Evolutionary conservation across 148 eudicot species (phyloP), one percentile per base, ranked within the genome.

Genomic region (Vaccinium corymbosum): DNA sequence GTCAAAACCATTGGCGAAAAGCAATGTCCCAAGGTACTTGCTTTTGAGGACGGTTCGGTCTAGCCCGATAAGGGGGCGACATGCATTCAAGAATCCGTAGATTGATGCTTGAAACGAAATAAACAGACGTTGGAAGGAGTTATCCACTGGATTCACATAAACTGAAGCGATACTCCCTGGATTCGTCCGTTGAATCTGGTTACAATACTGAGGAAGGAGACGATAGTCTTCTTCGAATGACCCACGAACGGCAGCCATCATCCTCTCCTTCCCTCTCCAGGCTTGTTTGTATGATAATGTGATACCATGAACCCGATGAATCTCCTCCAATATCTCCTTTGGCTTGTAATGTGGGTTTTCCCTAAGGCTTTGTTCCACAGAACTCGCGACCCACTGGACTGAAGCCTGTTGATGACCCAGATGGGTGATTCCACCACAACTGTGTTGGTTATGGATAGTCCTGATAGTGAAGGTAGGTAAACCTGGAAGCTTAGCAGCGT

Each of bases 361-460:
- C 86, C 85, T 87, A 52, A 94, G 92, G 53, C 85, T 83, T 72
- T 89, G 89, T 83, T 94, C 95, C 32, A 94, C 90, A 1, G 95
- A 88, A 84, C 72, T 89, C 52, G 97, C 97, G 78, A 94, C 93
- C 97, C 97, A 94, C 74, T 92, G 89, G 11, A 90, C 97, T 1
- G 97, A 90, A 48, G 97, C 97, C 87, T 94, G 97, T 84, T 94
- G 97, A 78, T 94, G 97, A 73, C 94, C 94, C 20, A 90, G 90
- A 86, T 94, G 95, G 70, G 91, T 84, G 52, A 94, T 89, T 17
- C 97, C 97, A 73, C 88, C 87, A 84, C 97, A 94, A 0, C 77
- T 88, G 84, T 94, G 97, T 66, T 86, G 86, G 68, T 83, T 83
- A 72, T 92, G 88, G 38, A 94, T 91, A 27, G 97, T 94, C 85